Base-by-base conservation (phyloP, 345 rosid genomes). In the Laguncularia racemosa region DNA sequence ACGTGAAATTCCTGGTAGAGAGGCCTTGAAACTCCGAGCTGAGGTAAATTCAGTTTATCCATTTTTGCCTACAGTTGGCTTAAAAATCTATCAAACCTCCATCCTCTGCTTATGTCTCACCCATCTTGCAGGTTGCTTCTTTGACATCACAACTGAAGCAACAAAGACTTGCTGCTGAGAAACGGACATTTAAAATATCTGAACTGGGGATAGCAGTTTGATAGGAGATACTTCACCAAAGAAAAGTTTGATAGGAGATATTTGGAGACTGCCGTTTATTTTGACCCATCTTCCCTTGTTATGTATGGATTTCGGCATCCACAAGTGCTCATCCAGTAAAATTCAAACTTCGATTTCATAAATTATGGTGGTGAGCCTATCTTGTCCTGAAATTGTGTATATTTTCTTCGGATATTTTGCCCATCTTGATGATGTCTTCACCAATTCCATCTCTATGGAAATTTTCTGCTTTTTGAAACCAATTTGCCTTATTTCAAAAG, bases 11-110 rank as follows among this genome's bases (percentile, higher is more conserved):
- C 88, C 96, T 16, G 86, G 96, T 20, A 82, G 99, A 67, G 97
- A 93, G 55, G 86, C 97, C 14, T 67, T 93, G 69, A 86, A 89
- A 82, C 96, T 93, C 57, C 73, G 99, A 67, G 96, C 96, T 28
- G 99, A 93, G 86, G 99, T 66, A 73, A 73, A 71, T 43, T 1
- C 12, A 20, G 40, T 20, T 19, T 26, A 38, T 43, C 19, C 40
- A 14, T 20, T 38, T 56, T 0, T 46, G 19, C 47, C 54, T 38
- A 13, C n/a, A n/a, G n/a, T n/a, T 64, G 14, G 23, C 13, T n/a
- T 21, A 14, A 20, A 55, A 18, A 17, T 48, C 61, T 49, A 20
- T 12, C 45, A 40, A 16, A 12, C 21, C 15, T 16, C 9, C 50
- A 20, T 23, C 15, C 18, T 2, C 44, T 9, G 56, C 18, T 23